A percentile compares a stretch with the other conserved stretches of the same genome.
Conservation (phyloP, 805 yeast species). For the Candida andamanensis region DNA sequence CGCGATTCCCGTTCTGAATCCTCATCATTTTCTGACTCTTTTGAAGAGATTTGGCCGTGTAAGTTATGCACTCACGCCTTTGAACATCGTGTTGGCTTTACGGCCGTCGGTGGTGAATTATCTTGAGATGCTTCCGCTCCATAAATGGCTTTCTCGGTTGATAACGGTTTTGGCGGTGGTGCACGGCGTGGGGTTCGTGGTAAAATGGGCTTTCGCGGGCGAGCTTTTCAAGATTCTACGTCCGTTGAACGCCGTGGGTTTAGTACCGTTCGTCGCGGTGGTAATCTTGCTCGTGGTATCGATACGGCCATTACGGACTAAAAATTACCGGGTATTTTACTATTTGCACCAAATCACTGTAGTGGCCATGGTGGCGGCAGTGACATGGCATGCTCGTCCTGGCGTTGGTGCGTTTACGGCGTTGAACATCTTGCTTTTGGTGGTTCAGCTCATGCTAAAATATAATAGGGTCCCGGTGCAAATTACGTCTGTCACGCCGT, state of each 20-base stretch:
- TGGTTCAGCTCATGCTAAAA: conserved; percentile 33
- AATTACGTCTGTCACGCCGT: conserved; percentile 1
- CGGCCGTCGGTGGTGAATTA: conserved; percentile 48
- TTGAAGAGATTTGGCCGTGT: conserved; percentile 60
- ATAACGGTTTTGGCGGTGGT: conserved; percentile 40
- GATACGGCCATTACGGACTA: conserved; percentile 44
- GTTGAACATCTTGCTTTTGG: conserved; percentile 19
- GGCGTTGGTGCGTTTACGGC: conserved; percentile 36
- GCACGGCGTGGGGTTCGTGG: conserved; percentile 51
- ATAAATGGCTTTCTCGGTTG: conserved; percentile 67
- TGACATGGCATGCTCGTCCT: conserved; percentile 67
- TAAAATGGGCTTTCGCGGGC: conserved; percentile 43
- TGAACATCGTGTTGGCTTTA: conserved; percentile 51
- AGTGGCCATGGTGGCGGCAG: conserved; percentile 39
- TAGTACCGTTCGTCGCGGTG: conserved; percentile 34
- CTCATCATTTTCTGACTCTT: conserved; percentile 17
- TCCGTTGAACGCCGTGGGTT: conserved; percentile 48
- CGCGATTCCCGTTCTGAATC: conserved; percentile 1
- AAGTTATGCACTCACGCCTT: conserved; percentile 52
- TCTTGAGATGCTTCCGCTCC: conserved; percentile 50
- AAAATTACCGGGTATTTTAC: conserved; percentile 50
- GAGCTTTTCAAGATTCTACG: conserved; percentile 29
- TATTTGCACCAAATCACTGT: conserved; percentile 50
- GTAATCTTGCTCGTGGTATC: conserved; percentile 41
- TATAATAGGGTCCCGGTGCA: conserved; percentile 11